phyloP scores from a whole-genome alignment of 2,329 filamentous ascomycete genomes.

The Calycina herbarum region DNA sequence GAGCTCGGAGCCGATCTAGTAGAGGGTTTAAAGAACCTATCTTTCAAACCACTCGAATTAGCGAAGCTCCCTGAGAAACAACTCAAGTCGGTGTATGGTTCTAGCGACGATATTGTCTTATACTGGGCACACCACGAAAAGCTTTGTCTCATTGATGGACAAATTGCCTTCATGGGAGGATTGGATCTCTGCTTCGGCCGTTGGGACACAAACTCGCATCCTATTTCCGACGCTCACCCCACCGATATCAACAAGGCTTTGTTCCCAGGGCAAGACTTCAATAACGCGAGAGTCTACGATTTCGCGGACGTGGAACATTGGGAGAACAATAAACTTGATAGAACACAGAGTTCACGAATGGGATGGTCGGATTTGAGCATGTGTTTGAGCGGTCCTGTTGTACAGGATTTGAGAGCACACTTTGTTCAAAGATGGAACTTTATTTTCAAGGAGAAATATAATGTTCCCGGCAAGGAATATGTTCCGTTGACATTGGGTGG shows the following conservation, averaged over 20 bases:
- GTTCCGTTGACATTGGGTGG: constrained; percentile 22
- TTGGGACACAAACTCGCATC: constrained; percentile 86
- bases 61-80: constrained; percentile 70
- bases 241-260: constrained; percentile 72
- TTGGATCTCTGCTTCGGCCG: constrained; percentile 85
- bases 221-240: constrained; percentile 74
- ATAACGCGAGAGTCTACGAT: constrained; percentile 83
- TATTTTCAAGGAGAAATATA: constrained; percentile 82
- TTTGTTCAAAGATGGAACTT: constrained; percentile 92
- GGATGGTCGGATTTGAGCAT: constrained; percentile 89
- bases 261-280: constrained; percentile 90
- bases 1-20: constrained; percentile 68
- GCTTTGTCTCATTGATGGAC: constrained; percentile 77
- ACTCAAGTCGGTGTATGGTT: constrained; percentile 78
- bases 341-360: constrained; percentile 79
- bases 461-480: constrained; percentile 48
- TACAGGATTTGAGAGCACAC: constrained; percentile 72
- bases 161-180: constrained; percentile 85
- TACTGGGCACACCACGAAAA: constrained; percentile 97
- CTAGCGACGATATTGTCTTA: constrained; percentile 75
- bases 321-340: constrained; percentile 83
- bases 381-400: constrained; percentile 71
- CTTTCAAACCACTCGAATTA: constrained; percentile 54
- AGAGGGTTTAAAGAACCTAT: constrained; percentile 52
- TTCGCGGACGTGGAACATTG: constrained; percentile 74